Conservation (phyloP, 148 eudicot species). For the Polygonum aviculare region DNA sequence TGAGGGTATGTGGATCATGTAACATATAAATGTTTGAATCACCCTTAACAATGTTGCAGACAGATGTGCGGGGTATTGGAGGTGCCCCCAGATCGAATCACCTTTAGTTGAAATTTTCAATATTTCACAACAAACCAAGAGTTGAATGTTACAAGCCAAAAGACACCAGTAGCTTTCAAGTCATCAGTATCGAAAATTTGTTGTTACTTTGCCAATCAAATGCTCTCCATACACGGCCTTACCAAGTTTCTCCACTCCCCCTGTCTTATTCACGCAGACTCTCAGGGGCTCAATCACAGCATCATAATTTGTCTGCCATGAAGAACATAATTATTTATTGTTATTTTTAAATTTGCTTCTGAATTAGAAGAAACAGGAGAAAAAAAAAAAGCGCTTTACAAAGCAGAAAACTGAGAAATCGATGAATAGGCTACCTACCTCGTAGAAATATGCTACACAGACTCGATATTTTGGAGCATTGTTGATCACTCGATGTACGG, state of each 20-base stretch:
- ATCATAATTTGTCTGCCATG: constrained; percentile 79
- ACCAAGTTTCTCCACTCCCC: constrained; percentile 54
- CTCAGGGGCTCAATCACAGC: constrained; percentile 79
- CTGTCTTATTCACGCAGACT: constrained; percentile 50
- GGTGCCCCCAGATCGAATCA: constrained; percentile 95
- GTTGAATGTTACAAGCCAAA: not conserved
- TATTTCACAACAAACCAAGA: not conserved
- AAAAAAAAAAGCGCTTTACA: not conserved
- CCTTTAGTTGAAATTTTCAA: constrained; percentile 15
- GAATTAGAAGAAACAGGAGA: too few species aligned
- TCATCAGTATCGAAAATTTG: constrained; percentile 45
- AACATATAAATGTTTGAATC: not conserved
- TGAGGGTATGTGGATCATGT: not conserved
- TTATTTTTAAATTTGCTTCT: not conserved
- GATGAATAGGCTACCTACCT: constrained; percentile 50
- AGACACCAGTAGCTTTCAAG: not conserved
- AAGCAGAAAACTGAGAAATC: too few species aligned
- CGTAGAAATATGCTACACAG: constrained; percentile 83
- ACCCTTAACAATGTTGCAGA: constrained; percentile 94
- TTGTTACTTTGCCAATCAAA: constrained; percentile 63
- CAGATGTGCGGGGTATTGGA: constrained; percentile 84
- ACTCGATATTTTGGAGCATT: constrained; percentile 58
- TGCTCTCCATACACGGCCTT: constrained; percentile 87
- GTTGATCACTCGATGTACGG: constrained; percentile 79
- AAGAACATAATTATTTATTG: not conserved